Percentiles rank a stretch among this genome's conserved stretches.
These are phyloP conservation scores for Talaromyces piceae DNA, from an alignment of 2,329 filamentous ascomycete species.

Conservation along the genomic window DNA sequence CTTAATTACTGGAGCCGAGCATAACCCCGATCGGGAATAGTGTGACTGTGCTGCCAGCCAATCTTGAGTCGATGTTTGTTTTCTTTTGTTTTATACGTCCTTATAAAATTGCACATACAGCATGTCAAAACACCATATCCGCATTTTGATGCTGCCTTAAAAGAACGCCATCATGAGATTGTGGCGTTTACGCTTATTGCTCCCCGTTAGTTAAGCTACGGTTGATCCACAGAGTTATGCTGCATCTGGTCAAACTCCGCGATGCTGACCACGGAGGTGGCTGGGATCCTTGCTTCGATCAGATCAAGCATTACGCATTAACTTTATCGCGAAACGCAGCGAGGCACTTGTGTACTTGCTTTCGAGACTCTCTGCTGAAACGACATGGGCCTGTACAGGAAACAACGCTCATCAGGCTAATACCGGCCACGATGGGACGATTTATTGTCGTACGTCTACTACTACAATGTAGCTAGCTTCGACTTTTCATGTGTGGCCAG, in stretches of 20 bases:
- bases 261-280: background rate
- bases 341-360: too few species aligned
- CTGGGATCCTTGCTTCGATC: background rate
- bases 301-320: too few species aligned
- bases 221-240: background rate
- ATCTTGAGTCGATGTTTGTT: background rate
- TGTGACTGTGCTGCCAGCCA: background rate
- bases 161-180: background rate
- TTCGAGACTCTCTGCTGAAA: too few species aligned
- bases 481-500: too few species aligned
- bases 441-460: too few species aligned
- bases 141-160: too few species aligned
- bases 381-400: too few species aligned
- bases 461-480: too few species aligned
- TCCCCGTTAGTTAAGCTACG: background rate
- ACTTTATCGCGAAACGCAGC: too few species aligned
- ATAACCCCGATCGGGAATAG: background rate
- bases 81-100: background rate
- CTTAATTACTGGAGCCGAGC: slow-evolving; percentile 2
- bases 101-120: background rate
- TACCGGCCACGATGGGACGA: too few species aligned
- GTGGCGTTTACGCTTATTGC: background rate
- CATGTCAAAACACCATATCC: background rate
- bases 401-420: too few species aligned
- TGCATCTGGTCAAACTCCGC: background rate